Evolutionary conservation across 305 asterid species (phyloP).

Genomic region (Fraxinus sp.): DNA sequence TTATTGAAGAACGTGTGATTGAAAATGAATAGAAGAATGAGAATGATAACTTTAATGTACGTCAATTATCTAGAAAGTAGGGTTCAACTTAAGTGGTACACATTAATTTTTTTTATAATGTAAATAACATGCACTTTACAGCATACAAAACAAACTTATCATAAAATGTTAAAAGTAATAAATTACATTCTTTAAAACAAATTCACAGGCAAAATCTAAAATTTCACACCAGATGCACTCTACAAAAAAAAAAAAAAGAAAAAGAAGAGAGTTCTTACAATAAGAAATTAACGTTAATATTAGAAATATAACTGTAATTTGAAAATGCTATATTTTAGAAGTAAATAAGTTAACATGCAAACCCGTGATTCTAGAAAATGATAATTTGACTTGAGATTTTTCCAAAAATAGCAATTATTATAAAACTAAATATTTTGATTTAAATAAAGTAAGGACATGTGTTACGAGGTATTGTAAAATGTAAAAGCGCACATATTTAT

Average conservation of each 20-base stretch:
- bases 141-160: background rate
- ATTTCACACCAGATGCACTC: background rate
- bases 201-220: background rate
- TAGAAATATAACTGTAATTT: background rate
- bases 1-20: too few species aligned
- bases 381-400: background rate
- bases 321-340: background rate
- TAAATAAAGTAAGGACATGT: background rate
- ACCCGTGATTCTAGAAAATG: background rate
- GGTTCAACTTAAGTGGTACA: background rate
- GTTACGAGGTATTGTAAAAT: background rate
- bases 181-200: background rate
- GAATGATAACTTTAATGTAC: too few species aligned
- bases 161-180: background rate
- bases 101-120: too few species aligned
- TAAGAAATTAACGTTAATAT: too few species aligned
- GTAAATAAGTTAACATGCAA: background rate
- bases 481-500: background rate
- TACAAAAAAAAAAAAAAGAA: too few species aligned
- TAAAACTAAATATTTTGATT: background rate
- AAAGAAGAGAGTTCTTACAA: too few species aligned
- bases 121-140: background rate
- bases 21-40: too few species aligned
- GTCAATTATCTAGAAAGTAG: background rate
- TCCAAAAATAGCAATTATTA: background rate